Base-by-base conservation (phyloP, 352 stramenopile species). In the Phytopythium delawarense region DNA sequence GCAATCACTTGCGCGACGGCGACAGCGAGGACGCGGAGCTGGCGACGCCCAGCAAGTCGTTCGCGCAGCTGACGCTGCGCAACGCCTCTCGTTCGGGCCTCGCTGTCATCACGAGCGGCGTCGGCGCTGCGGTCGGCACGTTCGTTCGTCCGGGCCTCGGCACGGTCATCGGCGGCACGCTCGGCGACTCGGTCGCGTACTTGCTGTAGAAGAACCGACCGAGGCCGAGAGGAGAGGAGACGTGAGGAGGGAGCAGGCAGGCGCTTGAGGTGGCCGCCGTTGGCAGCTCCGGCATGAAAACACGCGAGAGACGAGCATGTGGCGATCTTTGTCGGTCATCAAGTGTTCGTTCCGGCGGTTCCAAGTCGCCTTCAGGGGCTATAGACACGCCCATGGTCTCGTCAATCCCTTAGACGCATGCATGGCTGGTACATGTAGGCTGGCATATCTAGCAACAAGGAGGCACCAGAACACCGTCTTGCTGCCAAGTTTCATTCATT, bases 121-220 rank as follows among this genome's bases (percentile, higher is more conserved):
- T 91, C 7, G 83, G 83, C 13, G 83, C 83, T 1, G 83, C 83
- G 11, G 55, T 94, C 46, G 86, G 86, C 51, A 92, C 86, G 40
- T 62, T 88, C 21, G 64, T 94, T 34, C 79, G 81, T 42, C 86
- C 86, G 54, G 86, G 86, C 44, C 70, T 89, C 13, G 86, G 86
- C 69, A 94, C 86, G 48, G 71, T 92, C 45, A 79, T 94, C 62
- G 86, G 86, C 32, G 83, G 81, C 30, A 89, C 79, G 56, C 64
- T 94, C 23, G 86, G 86, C 42, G 86, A 94, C 62, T 83, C 83
- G n/a, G 78, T 92, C 64, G 83, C 69, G 20, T 94, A 94, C 75
- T 71, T 89, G 53, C 62, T 92, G 59, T 87, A 89, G 16, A 25
- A 15, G 40, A 63, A 39, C 32, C 4, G 34, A 16, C 13, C 11